Base-by-base conservation (phyloP, 2,329 filamentous ascomycete genomes). In the Pezicula neosporulosa region DNA sequence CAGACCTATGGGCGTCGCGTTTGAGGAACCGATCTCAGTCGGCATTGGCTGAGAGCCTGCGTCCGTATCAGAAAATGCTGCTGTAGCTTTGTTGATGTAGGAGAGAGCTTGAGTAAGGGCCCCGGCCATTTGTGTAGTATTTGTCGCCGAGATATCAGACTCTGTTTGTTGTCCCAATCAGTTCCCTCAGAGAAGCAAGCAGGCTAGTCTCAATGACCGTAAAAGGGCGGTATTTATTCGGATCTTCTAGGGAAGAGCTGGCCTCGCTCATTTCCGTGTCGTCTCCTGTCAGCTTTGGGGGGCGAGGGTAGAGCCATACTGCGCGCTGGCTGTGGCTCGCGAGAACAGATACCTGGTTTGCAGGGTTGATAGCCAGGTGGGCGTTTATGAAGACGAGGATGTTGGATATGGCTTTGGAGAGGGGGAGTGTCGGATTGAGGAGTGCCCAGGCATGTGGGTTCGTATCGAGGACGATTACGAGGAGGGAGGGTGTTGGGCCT, bases 301-400 rank as follows among this genome's bases (percentile, higher is more conserved):
- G 69, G 3, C 75, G 68, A 3, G 94, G 94, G 64, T 97, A 97
- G 4, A 99, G 85, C 85, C 92, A 99, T 65, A 86, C 80, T 51
- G 93, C 90, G 56, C 88, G 85, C 65, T 94, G 87, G 59, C 85
- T 86, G 68, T 99, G 94, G 8, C 90, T 90, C 33, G 93, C 94
- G 55, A 99, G 83, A 15, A 99, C 82, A 55, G 92, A 91, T 45
- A 97, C 89, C 68, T 93, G 89, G 72, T 97, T 97, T 49, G 89
- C 83, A 69, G 94, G 93, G 71, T 92, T 95, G 67, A 93, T 92
- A 59, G 94, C 91, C 30, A 99, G 81, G 67, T 99, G 95, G 50
- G 93, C 90, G 70, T 99, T 97, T 73, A 97, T 86, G 73, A 97
- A 97, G 74, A 99, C 87, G 64, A 97, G 86, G 57, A 97, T 81